phyloP scores from a whole-genome alignment of 164 flowering plant genomes.

The Cinnamomum chago region DNA sequence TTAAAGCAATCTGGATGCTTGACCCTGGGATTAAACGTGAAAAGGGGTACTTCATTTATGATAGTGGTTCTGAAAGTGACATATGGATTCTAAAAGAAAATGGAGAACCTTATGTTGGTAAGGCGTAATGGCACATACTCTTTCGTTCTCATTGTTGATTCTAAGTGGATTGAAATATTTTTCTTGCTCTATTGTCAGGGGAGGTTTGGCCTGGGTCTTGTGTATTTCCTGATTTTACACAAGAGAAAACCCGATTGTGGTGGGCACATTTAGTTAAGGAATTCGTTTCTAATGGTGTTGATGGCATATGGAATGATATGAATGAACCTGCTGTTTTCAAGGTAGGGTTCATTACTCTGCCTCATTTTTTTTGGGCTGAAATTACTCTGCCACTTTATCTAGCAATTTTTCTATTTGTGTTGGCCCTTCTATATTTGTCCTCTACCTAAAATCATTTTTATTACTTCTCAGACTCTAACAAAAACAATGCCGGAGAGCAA shows the following conservation, averaged over 20 bases:
- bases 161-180: neutral
- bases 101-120: constrained; percentile 80
- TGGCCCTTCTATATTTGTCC: neutral
- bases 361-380: too few species aligned
- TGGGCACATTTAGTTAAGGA: constrained; percentile 88
- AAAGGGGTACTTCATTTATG: constrained; percentile 78
- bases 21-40: constrained; percentile 91
- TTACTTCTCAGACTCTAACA: constrained; percentile 54
- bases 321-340: constrained; percentile 95
- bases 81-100: constrained; percentile 72
- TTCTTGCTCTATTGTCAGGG: constrained; percentile 36
- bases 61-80: constrained; percentile 68
- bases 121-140: constrained; percentile 7
- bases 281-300: constrained; percentile 81
- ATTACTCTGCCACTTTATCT: too few species aligned
- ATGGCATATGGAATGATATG: constrained; percentile 99
- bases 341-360: constrained; percentile 30
- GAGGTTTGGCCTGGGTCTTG: constrained; percentile 98
- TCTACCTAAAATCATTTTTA: constrained; percentile 1
- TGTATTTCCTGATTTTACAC: constrained; percentile 93
- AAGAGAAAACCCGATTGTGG: constrained; percentile 78
- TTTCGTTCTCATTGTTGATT: neutral
- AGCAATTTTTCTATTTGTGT: neutral
- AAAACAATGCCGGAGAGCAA: constrained; percentile 97
- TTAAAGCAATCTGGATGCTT: constrained; percentile 98